Percentiles rank a stretch among this genome's conserved stretches.
Evolutionary conservation across 1,284 basidiomycete genomes (phyloP).

Genomic region (Peniophora sp.): DNA sequence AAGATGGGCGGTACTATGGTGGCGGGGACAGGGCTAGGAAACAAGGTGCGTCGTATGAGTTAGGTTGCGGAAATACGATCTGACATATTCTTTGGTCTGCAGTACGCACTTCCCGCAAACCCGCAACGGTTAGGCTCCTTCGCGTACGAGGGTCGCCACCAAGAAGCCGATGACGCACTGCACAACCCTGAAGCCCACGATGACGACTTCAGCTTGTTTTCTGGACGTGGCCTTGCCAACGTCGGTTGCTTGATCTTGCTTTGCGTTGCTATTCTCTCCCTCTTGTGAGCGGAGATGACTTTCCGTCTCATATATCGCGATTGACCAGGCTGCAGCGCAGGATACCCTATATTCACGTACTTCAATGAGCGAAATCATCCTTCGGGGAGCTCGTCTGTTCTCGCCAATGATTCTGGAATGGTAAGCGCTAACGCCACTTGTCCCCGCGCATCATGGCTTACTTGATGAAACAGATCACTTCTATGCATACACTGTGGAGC

Average conservation of each 20-base stretch:
- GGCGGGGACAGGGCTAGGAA: neutral
- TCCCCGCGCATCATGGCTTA: neutral
- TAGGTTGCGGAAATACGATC: neutral
- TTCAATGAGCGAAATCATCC: neutral
- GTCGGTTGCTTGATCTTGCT: constrained; percentile 71
- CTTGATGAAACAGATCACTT: constrained; percentile 41
- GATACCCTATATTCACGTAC: constrained; percentile 1
- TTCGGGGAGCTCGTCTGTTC: no score
- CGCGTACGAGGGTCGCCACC: constrained; percentile 27
- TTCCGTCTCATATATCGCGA: neutral
- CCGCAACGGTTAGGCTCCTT: constrained; percentile 49
- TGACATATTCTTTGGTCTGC: neutral
- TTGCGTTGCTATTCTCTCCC: constrained; percentile 47
- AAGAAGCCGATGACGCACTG: constrained; percentile 63
- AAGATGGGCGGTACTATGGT: neutral
- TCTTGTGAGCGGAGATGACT: constrained; percentile 54
- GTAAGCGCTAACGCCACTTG: no score
- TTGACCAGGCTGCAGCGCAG: neutral
- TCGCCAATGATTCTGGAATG: no score
- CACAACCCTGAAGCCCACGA: constrained; percentile 74
- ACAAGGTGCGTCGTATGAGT: neutral
- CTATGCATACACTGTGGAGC: constrained; percentile 55
- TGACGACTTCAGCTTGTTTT: constrained; percentile 58
- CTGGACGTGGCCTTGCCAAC: constrained; percentile 65
- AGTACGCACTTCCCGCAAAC: neutral